These are phyloP conservation scores for Amorphotheca resinae DNA, from an alignment of 495 filamentous ascomycete genomes.

Conservation along the genomic window DNA sequence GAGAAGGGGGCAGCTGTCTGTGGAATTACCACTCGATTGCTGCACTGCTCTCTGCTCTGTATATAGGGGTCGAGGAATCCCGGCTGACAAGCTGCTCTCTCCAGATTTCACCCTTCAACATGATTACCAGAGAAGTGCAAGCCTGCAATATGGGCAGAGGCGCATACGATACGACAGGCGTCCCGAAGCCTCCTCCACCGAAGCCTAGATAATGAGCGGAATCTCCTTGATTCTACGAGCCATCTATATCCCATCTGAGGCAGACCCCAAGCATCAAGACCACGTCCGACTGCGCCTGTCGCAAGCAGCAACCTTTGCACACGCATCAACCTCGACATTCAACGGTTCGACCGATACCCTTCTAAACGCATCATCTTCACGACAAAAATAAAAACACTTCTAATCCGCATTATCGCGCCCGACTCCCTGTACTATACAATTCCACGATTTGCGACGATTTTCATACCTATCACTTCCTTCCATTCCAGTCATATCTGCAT, in stretches of 20 bases:
- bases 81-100: conserved; percentile 1
- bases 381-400: conserved; percentile 2
- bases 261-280: conserved; percentile 1
- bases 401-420: conserved; percentile 8
- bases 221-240: conserved; percentile 3
- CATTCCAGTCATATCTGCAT: conserved; percentile 7
- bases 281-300: not conserved
- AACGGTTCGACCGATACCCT: conserved; percentile 2
- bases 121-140: conserved; percentile 35
- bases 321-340: not conserved
- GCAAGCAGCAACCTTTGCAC: no score
- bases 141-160: conserved; percentile 40
- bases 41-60: not conserved
- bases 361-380: conserved; percentile 9
- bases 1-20: not conserved
- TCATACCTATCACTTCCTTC: conserved; percentile 11
- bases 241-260: no score
- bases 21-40: not conserved
- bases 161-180: conserved; percentile 44
- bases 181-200: conserved; percentile 40
- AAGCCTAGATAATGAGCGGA: conserved; percentile 29
- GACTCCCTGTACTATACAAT: conserved; percentile 12
- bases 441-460: conserved; percentile 20
- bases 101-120: conserved; percentile 18
- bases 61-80: not conserved